Evolutionary conservation across 768 basidiomycete genomes (phyloP), one percentile per base, ranked within the genome.

Genomic region (Rhodotorula kratochvilovae): DNA sequence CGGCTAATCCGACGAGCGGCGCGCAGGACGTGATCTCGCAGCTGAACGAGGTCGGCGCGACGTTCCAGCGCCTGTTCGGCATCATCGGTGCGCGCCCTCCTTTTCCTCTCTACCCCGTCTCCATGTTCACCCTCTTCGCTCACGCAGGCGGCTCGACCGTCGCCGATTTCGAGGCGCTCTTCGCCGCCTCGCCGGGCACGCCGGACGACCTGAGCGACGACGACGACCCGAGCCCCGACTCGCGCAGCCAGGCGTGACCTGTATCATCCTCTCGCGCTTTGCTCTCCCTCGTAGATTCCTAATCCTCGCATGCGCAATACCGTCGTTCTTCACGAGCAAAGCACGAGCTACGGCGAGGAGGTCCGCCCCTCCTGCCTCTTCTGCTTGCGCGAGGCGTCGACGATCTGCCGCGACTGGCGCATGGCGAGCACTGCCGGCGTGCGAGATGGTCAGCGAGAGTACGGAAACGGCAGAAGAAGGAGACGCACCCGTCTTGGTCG

Each of bases 41-140:
- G 77, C 85, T 99, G 23, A 92, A 96, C 64, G 85, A 82, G 63
- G 83, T 98, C 2, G 95, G 96, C 0, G 81, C 80, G 50, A 89
- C 87, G 35, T 82, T 95, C 69, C 95, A 98, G 79, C 86, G 88
- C 62, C 88, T 91, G 17, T 99, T 96, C 79, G 95, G 95, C 17
- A 91, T 94, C 29, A 55, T 76, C 31, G 77, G 77, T 66, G 21
- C 43, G 68, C 54, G 2, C 13, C 2, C 13, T 8, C 46, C 8
- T 25, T 29, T 27, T n/a, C n/a, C 27, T 43, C n/a, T 23, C 45
- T 46, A 2, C 29, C 51, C 11, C 17, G 7, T 2, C 5, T 16
- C 8, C 10, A 1, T 21, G 10, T 25, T 39, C 17, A 35, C 19
- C 17, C 35, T 29, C 2, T 10, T 0, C 36, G 5, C n/a, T 23